Evolutionary conservation across 1,284 basidiomycete species (phyloP), one percentile per base, ranked within the genome.

Genomic region (Thelephora terrestris): DNA sequence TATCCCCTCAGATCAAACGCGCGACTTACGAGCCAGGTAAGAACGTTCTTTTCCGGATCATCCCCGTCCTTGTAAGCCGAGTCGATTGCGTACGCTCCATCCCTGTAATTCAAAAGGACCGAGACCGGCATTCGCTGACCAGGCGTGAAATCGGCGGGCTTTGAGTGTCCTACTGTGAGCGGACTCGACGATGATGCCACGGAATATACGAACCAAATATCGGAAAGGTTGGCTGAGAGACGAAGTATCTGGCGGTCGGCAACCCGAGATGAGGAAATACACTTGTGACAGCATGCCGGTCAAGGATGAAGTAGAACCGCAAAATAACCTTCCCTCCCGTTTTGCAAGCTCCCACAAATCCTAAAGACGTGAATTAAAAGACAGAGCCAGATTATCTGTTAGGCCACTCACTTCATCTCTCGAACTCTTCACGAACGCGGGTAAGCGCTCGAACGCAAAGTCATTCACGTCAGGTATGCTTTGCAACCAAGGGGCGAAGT

Each of bases 291-390:
- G 71, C 51, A 94, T 78, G 29, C 85, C 81, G 0, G 90, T 87
- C 51, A 96, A 68, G 9, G 91, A 94, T n/a, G 91, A 95, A 0
- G 95, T 99, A 7, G 90, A 94, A 1, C 95, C 95, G 16, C 79
- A 78, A 62, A 88, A 98, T 36, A 62, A 71, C 39, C 79, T 76
- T 0, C 71, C 63, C 51, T 87, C 72, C 35, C 65, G 63, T 54
- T 76, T 70, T 0, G 87, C 85, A 14, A 96, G 66, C 3, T 64
- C 59, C 49, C 74, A 70, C 5, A 98, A 68, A 51, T 87, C 81
- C 81, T 89, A 45, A 34, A 17, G 27, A 17, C 40, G 18, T 37
- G 43, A 38, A 36, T 38, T 18, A 42, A 23, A 43, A 43, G 35
- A 5, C 39, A n/a, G 24, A 38, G 24, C 43, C 18, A 50, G 14